phyloP scores from a whole-genome alignment of 495 filamentous ascomycete genomes.

The Aspergillus nidulans region DNA sequence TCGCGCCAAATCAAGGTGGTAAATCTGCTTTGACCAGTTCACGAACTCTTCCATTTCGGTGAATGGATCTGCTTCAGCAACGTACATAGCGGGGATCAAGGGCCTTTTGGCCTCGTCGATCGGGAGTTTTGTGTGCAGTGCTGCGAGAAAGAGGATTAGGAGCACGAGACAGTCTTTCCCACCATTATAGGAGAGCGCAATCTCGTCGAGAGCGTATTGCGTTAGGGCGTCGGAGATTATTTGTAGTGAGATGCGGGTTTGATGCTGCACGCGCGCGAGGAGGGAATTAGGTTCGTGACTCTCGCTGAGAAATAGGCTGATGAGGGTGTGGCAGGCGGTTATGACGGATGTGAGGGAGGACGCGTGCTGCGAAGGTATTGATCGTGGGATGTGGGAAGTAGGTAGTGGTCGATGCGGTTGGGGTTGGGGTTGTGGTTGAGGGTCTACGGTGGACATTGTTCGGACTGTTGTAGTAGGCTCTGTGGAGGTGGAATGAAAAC shows the following conservation, averaged over 20 bases:
- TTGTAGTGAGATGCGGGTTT: slow-evolving; percentile 63
- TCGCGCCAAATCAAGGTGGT: slow-evolving; percentile 71
- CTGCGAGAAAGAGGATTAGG: slow-evolving; percentile 79
- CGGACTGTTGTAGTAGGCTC: neutral
- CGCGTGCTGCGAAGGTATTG: neutral
- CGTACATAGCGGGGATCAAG: slow-evolving; percentile 78
- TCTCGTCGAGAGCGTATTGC: slow-evolving; percentile 66
- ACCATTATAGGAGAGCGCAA: slow-evolving; percentile 94
- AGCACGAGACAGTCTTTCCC: slow-evolving; percentile 97
- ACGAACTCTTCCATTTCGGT: slow-evolving; percentile 83
- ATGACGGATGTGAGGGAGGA: slow-evolving; percentile 45
- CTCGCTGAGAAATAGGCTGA: slow-evolving; percentile 65
- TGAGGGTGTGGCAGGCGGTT: slow-evolving; percentile 55
- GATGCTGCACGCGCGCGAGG: slow-evolving; percentile 59
- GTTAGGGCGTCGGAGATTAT: slow-evolving; percentile 69
- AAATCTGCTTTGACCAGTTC: slow-evolving; percentile 51
- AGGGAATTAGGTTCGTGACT: slow-evolving; percentile 54
- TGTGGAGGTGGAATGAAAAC: neutral
- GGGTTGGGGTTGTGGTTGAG: neutral
- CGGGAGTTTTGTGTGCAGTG: slow-evolving; percentile 41
- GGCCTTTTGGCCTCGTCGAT: slow-evolving; percentile 12
- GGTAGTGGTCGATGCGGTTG: neutral
- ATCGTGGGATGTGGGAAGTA: neutral
- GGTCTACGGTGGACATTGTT: neutral
- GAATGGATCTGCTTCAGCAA: slow-evolving; percentile 77